A percentile compares a stretch with the other conserved stretches of the same genome.
Evolutionary conservation across 2,329 filamentous ascomycete genomes (phyloP).

Genomic region (Penicillium sp.): DNA sequence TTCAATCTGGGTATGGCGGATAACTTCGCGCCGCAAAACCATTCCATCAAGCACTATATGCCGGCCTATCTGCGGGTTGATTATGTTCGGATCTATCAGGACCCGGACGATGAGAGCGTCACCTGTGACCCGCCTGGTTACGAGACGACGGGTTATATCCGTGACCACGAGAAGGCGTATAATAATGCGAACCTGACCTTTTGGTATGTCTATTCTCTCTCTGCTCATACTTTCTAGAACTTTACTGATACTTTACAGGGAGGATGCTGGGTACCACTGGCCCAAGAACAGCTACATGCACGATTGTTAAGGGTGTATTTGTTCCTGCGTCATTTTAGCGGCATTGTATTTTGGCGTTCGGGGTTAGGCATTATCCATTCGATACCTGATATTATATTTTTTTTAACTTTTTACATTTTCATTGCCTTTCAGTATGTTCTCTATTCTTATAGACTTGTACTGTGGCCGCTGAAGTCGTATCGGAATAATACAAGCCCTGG

Average conservation of each 20-base stretch:
- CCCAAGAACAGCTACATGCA: slow-evolving; percentile 66
- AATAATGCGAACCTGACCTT: slow-evolving; percentile 66
- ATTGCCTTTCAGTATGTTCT: slow-evolving; percentile 3
- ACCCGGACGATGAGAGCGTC: slow-evolving; percentile 59
- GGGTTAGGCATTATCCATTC: slow-evolving; percentile 17
- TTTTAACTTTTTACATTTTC: neutral
- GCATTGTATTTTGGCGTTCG: slow-evolving; percentile 34
- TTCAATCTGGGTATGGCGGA: slow-evolving; percentile 73
- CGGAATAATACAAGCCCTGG: neutral
- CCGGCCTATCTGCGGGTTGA: slow-evolving; percentile 71
- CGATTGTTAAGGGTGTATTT: slow-evolving; percentile 50
- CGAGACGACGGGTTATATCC: slow-evolving; percentile 70
- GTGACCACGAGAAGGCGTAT: slow-evolving; percentile 64
- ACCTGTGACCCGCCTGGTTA: slow-evolving; percentile 72
- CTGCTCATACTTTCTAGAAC: neutral
- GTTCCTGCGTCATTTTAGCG: slow-evolving; percentile 29
- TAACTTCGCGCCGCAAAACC: slow-evolving; percentile 66
- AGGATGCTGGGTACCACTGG: slow-evolving; percentile 59
- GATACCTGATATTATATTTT: slow-evolving; percentile 17
- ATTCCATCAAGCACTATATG: slow-evolving; percentile 59
- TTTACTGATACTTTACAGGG: slow-evolving; percentile 34
- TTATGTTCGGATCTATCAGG: slow-evolving; percentile 73
- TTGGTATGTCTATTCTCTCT: slow-evolving; percentile 52
- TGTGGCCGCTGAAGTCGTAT: neutral
- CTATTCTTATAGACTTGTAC: neutral